Evolutionary conservation across 805 yeast species (phyloP).

Genomic region (Soucietia sequanensis): DNA sequence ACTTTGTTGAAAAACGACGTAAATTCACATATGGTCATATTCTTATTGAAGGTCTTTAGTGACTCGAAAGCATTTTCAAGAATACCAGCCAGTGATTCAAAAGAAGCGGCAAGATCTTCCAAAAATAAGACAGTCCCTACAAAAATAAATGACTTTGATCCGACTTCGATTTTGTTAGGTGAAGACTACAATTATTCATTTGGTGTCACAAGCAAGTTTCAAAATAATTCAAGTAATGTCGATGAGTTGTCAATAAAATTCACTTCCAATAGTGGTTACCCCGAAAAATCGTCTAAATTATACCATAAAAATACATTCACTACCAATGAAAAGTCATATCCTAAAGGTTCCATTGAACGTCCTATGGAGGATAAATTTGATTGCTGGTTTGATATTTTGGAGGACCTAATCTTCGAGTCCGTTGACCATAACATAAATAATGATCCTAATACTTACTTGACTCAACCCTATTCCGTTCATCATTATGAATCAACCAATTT

Average conservation of each 20-base stretch:
- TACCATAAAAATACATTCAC: conserved; percentile 12
- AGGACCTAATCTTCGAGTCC: conserved; percentile 17
- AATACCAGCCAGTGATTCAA: conserved; percentile 9
- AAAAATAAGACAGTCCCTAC: conserved; percentile 12
- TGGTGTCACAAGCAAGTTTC: conserved; percentile 54
- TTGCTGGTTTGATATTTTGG: conserved; percentile 35
- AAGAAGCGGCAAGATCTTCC: conserved; percentile 16
- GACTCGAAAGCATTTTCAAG: conserved; percentile 33
- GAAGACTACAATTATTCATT: conserved; percentile 49
- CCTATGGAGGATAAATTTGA: conserved; percentile 18
- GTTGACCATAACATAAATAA: conserved; percentile 27
- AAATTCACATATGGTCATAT: conserved; percentile 41
- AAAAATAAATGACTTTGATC: conserved; percentile 23
- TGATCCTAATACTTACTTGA: conserved; percentile 30
- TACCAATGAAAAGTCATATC: conserved; percentile 8
- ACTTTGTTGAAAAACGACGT: conserved; percentile 34
- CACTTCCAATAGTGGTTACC: conserved; percentile 2
- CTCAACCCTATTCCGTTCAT: conserved; percentile 22
- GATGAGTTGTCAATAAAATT: conserved; percentile 35
- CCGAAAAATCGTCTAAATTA: conserved; percentile 1
- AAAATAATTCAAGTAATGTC: conserved; percentile 21
- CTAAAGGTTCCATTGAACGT: conserved; percentile 26
- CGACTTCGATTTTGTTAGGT: conserved; percentile 31
- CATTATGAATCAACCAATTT: conserved; percentile 26
- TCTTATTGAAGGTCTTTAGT: conserved; percentile 35